These are phyloP conservation scores for Metarhizium sp. DNA, from an alignment of 2,329 filamentous ascomycete species.

Conservation along the genomic window DNA sequence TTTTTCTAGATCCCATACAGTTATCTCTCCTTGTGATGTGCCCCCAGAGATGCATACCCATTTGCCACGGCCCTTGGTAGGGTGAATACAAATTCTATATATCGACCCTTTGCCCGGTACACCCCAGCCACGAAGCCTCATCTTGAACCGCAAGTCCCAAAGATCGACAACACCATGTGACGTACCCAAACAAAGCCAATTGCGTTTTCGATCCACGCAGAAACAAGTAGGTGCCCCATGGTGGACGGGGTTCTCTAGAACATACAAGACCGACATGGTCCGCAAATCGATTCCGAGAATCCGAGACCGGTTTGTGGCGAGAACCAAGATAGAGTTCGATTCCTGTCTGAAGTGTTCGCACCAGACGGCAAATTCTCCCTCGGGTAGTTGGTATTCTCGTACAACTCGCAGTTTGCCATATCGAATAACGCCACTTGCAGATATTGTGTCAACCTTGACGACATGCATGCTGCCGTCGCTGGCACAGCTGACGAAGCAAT, in stretches of 20 bases:
- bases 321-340: constrained; percentile 67
- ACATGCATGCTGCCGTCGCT: constrained; percentile 86
- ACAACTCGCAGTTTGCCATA: constrained; percentile 72
- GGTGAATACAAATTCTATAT: constrained; percentile 70
- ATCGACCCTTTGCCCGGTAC: constrained; percentile 73
- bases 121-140: constrained; percentile 82
- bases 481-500: constrained; percentile 85
- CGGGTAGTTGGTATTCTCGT: constrained; percentile 69
- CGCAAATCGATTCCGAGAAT: constrained; percentile 79
- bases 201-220: constrained; percentile 73
- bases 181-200: constrained; percentile 88
- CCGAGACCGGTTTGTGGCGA: constrained; percentile 80
- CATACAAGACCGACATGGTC: constrained; percentile 74
- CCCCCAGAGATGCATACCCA: constrained; percentile 87
- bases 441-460: constrained; percentile 60
- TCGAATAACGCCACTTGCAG: constrained; percentile 44
- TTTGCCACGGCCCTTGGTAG: constrained; percentile 65
- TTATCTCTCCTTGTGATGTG: constrained; percentile 79
- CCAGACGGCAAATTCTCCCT: constrained; percentile 75
- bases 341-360: constrained; percentile 86
- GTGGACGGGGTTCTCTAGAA: constrained; percentile 77
- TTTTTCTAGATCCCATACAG: constrained; percentile 93
- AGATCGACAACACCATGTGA: constrained; percentile 87
- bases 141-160: constrained; percentile 93
- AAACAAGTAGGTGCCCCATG: constrained; percentile 91